A percentile compares a stretch with the other conserved stretches of the same genome.
Evolutionary conservation across 768 basidiomycete species (phyloP).

Genomic region (Leccinum barrowsii): DNA sequence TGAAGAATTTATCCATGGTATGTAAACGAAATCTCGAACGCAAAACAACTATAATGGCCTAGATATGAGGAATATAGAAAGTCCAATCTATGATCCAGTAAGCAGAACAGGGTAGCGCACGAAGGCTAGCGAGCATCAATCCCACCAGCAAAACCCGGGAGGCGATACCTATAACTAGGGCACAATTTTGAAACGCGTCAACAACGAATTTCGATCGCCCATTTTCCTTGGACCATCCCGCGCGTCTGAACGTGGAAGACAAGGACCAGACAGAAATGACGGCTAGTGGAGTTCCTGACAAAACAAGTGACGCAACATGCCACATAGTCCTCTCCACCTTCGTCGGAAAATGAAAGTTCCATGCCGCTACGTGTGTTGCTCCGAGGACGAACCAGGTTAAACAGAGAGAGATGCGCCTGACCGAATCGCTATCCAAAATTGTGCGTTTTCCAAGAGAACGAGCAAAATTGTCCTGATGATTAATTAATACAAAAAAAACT

Average conservation of each 20-base stretch:
- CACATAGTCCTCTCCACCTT: neutral
- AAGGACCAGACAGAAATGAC: neutral
- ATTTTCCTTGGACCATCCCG: neutral
- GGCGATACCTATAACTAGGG: neutral
- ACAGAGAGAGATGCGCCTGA: neutral
- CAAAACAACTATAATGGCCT: neutral
- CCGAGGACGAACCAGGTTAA: neutral
- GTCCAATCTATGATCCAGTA: neutral
- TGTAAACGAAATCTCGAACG: no score
- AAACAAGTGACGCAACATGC: neutral
- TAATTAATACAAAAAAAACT: neutral
- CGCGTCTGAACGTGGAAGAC: neutral
- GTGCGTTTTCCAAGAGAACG: neutral
- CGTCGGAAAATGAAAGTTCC: neutral
- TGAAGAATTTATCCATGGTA: no score
- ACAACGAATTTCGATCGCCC: neutral
- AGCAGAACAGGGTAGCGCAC: neutral
- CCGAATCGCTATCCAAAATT: neutral
- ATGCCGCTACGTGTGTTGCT: neutral
- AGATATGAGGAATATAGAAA: neutral
- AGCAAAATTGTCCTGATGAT: neutral
- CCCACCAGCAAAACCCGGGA: neutral
- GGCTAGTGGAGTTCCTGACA: neutral
- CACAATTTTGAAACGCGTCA: neutral
- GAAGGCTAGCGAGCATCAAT: constrained; percentile 1